phyloP scores from a whole-genome alignment of 257 asterid genomes.

The Fraxinus quadrangulata region DNA sequence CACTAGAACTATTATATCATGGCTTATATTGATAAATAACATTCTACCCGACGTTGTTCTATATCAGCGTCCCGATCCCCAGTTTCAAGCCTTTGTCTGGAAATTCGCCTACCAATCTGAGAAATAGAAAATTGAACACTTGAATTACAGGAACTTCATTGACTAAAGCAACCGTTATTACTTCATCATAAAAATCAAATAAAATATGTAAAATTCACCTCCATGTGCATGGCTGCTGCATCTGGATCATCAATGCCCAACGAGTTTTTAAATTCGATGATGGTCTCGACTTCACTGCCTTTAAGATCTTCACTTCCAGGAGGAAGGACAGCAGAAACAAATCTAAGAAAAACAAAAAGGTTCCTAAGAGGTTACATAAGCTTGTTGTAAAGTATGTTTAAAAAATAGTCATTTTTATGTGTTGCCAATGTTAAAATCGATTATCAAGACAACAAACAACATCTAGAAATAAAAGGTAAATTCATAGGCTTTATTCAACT shows the following conservation, averaged over 20 bases:
- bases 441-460: background rate
- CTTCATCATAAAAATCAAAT: constrained; percentile 15
- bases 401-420: background rate
- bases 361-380: background rate
- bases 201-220: constrained; percentile 46
- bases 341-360: constrained; percentile 39
- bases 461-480: background rate
- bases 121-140: constrained; percentile 37
- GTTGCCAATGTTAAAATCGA: background rate
- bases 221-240: constrained; percentile 98
- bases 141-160: constrained; percentile 21
- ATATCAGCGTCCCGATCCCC: constrained; percentile 80
- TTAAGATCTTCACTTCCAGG: constrained; percentile 80
- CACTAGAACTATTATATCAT: constrained; percentile 17
- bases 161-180: constrained; percentile 5
- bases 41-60: constrained; percentile 81
- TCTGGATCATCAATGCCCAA: constrained; percentile 99
- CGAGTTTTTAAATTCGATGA: constrained; percentile 70
- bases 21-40: constrained; percentile 25
- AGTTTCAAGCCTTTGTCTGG: constrained; percentile 93
- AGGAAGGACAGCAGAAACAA: constrained; percentile 78
- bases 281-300: constrained; percentile 86
- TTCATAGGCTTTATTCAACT: background rate
- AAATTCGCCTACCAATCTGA: constrained; percentile 93
- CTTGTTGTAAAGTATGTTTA: background rate